Evolutionary conservation across 1,284 basidiomycete genomes (phyloP).

Genomic region (Ustilago cynodontis): DNA sequence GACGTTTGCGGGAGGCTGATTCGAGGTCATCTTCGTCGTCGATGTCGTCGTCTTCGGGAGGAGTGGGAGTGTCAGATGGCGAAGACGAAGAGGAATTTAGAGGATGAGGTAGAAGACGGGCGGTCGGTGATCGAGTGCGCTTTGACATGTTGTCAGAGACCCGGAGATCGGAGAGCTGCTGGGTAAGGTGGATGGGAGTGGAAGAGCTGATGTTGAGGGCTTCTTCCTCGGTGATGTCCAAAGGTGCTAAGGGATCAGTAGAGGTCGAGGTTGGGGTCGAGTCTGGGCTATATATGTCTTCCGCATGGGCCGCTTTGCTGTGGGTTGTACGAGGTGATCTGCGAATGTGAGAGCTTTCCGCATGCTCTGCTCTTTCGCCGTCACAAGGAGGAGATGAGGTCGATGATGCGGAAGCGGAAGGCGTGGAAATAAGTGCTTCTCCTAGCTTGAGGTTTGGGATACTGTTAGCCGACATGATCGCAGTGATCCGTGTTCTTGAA

Average conservation of each 20-base stretch:
- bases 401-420: slow-evolving; percentile 11
- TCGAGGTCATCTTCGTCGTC: slow-evolving; percentile 1
- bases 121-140: neutral
- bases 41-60: neutral
- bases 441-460: too few relatives aligned
- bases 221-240: too few relatives aligned
- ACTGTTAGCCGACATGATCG: too few relatives aligned
- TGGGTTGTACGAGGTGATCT: too few relatives aligned
- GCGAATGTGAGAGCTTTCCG: neutral
- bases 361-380: neutral
- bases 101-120: neutral
- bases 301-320: neutral
- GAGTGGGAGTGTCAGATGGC: neutral
- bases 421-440: neutral
- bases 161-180: neutral
- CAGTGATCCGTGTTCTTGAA: too few relatives aligned
- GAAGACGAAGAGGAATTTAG: neutral
- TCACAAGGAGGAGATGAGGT: neutral
- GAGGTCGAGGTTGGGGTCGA: neutral
- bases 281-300: neutral
- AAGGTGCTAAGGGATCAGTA: neutral
- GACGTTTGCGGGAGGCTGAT: slow-evolving; percentile 14
- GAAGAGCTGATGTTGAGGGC: neutral
- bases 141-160: slow-evolving; percentile 23
- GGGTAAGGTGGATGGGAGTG: neutral